Evolutionary conservation across 768 basidiomycete genomes (phyloP), one percentile per base, ranked within the genome.

Genomic region (Macrolepiota albuminosa): DNA sequence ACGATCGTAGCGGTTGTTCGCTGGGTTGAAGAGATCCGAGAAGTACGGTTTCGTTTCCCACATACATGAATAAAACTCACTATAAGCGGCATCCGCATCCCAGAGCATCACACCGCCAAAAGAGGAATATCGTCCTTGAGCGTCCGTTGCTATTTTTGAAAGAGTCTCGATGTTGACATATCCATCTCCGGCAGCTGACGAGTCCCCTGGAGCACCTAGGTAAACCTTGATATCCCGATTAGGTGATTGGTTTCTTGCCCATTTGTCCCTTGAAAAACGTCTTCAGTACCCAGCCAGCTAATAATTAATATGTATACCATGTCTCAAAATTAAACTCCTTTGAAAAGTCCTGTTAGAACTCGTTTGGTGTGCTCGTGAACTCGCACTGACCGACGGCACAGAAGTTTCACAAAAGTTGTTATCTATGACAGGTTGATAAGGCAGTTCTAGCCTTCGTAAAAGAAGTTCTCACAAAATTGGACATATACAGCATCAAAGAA

Each of bases 401-500:
- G 76, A 76, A 8, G 70, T 70, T 66, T 74, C 80, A 63, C 86
- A 88, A 66, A 74, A 84, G 69, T 87, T 88, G 70, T 87, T 87
- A 59, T 80, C 76, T 77, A 46, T 37, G 33, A 53, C 46, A 40
- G 33, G 39, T 56, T 62, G 48, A 57, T 54, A 56, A 56, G 29
- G 53, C 47, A 26, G 9, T 21, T 34, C 34, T 34, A 42, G 60
- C 58, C 58, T 52, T 18, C 6, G 33, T 31, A 37, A 33, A 61
- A 51, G 47, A 10, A 31, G 39, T 2, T 67, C 78, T 61, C 65
- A 81, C 81, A 84, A 69, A 89, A 87, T 68, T 88, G 88, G 39
- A 89, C 87, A 66, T 85, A 88, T 59, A 90, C 73, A 2, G 85
- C 85, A 69, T 90, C 88, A 63, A 89, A 89, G 4, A 72, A 77